Conservation (phyloP, 2,329 filamentous ascomycete species). For the Proliferodiscus dingleyae region DNA sequence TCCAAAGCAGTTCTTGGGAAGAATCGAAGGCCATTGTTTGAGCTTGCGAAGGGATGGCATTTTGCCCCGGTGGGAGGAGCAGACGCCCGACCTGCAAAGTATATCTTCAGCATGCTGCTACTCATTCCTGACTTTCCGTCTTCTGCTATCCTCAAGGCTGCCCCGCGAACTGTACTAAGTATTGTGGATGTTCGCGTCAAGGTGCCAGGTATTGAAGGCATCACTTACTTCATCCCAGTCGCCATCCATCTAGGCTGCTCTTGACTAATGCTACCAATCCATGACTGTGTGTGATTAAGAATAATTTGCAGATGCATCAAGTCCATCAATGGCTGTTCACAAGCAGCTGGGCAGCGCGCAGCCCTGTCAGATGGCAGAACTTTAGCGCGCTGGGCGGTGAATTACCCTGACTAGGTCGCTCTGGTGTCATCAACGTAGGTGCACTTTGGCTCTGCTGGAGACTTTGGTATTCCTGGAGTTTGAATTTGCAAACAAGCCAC, state of each 20-base stretch:
- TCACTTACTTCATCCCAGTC: constrained; percentile 62
- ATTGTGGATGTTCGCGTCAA: neutral
- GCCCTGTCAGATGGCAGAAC: too few relatives aligned
- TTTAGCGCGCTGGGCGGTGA: too few relatives aligned
- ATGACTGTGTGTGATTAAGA: constrained; percentile 12
- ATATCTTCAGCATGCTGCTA: constrained; percentile 12
- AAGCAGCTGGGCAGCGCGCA: too few relatives aligned
- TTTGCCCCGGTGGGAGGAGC: constrained; percentile 69
- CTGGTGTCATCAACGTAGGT: too few relatives aligned
- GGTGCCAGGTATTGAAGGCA: constrained; percentile 6
- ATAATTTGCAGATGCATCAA: neutral
- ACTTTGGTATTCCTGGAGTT: too few relatives aligned
- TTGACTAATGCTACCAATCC: constrained; percentile 17
- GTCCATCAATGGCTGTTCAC: too few relatives aligned
- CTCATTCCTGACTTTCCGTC: constrained; percentile 3
- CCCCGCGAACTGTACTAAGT: constrained; percentile 9
- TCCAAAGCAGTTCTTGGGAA: constrained; percentile 85
- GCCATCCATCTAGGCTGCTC: constrained; percentile 48
- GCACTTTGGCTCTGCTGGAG: too few relatives aligned
- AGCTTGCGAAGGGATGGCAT: constrained; percentile 65
- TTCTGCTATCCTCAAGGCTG: constrained; percentile 14
- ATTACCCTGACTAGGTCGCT: too few relatives aligned
- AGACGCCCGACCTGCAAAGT: constrained; percentile 69
- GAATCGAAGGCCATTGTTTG: constrained; percentile 86
- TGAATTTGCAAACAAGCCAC: too few relatives aligned